Percentiles rank a stretch among this genome's conserved stretches.
phyloP scores from a whole-genome alignment of 2,329 filamentous ascomycete species.

The Sporothrix sp. region DNA sequence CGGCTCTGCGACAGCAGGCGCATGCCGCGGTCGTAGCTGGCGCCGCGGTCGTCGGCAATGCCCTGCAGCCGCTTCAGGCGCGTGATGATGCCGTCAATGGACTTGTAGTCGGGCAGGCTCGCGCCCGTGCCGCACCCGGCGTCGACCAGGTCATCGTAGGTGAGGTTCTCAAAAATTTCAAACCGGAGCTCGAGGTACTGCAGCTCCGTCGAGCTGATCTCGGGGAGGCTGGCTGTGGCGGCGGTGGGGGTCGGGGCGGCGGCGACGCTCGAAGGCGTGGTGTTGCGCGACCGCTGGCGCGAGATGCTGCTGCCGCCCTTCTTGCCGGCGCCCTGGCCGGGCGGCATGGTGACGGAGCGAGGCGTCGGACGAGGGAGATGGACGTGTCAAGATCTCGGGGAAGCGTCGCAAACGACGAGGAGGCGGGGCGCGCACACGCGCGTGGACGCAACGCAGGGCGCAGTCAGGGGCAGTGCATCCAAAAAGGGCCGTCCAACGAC shows the following conservation, averaged over 20 bases:
- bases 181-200: constrained; percentile 58
- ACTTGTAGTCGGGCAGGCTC: constrained; percentile 53
- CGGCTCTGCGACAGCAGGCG: constrained; percentile 55
- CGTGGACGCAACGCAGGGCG: neutral
- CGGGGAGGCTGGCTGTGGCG: constrained; percentile 42
- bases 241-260: constrained; percentile 3
- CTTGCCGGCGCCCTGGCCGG: constrained; percentile 52
- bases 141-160: constrained; percentile 62
- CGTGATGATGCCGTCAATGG: constrained; percentile 52
- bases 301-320: constrained; percentile 51
- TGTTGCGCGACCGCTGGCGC: constrained; percentile 66
- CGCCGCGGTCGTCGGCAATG: constrained; percentile 56
- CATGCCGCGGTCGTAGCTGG: constrained; percentile 64
- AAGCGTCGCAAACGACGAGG: neutral
- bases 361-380: neutral
- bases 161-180: constrained; percentile 48
- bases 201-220: constrained; percentile 46
- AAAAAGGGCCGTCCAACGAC: neutral
- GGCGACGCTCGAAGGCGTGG: constrained; percentile 40
- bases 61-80: constrained; percentile 55
- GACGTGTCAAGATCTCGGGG: neutral
- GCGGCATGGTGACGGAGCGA: constrained; percentile 41
- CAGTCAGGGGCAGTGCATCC: neutral
- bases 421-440: neutral
- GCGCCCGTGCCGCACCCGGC: constrained; percentile 41